A percentile compares a stretch with the other conserved stretches of the same genome.
These are phyloP conservation scores for Botrytis galanthina DNA, from an alignment of 2,329 filamentous ascomycete genomes.

Conservation along the genomic window DNA sequence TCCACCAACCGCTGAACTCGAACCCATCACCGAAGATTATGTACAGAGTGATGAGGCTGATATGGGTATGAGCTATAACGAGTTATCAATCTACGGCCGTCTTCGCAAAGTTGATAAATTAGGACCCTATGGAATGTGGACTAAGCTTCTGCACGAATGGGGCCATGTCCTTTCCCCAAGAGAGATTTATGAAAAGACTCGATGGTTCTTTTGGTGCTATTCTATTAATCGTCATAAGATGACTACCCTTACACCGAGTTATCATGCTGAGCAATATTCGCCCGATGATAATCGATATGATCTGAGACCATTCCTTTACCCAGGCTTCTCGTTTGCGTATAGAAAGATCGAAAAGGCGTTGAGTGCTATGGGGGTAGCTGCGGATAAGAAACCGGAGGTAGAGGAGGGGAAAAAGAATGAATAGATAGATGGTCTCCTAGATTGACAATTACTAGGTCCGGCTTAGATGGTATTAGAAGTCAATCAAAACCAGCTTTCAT, in stretches of 20 bases:
- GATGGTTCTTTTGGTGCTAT: constrained; percentile 41
- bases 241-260: constrained; percentile 29
- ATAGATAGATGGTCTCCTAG: not conserved
- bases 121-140: constrained; percentile 39
- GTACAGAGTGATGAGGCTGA: constrained; percentile 46
- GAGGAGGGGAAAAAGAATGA: not conserved
- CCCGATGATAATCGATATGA: constrained; percentile 59
- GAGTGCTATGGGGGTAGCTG: constrained; percentile 9
- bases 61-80: constrained; percentile 54
- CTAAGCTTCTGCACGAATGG: constrained; percentile 16
- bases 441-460: not conserved
- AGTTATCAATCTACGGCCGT: constrained; percentile 47
- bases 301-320: constrained; percentile 53
- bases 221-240: constrained; percentile 60
- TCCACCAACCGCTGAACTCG: constrained; percentile 59
- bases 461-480: not conserved
- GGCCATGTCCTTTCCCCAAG: constrained; percentile 17
- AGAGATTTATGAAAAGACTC: constrained; percentile 16
- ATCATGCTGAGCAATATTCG: constrained; percentile 34
- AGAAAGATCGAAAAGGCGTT: constrained; percentile 19
- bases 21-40: constrained; percentile 60
- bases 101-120: constrained; percentile 48
- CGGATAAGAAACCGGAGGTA: constrained; percentile 7
- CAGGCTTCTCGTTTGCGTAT: constrained; percentile 27
- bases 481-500: not conserved